Evolutionary conservation across 225 moss, liverwort and hornwort species (phyloP).

Genomic region (Marchantia paleacea): DNA sequence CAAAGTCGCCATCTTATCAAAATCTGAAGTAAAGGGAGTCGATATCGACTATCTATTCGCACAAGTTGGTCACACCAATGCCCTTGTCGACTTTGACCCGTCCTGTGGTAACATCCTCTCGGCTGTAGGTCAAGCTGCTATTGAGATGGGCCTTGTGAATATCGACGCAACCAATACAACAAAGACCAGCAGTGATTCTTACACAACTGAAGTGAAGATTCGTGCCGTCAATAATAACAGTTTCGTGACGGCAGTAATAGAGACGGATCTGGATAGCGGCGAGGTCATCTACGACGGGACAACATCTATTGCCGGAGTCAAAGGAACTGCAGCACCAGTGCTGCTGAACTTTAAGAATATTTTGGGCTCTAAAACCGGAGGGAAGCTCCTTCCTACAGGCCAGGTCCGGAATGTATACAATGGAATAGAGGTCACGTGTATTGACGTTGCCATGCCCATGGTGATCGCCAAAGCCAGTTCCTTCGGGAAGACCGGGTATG

Average conservation of each 20-base stretch:
- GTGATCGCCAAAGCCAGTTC: constrained; percentile 46
- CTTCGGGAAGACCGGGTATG: constrained; percentile 52
- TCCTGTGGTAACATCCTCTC: constrained; percentile 63
- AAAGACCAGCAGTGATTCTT: not conserved
- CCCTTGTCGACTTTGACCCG: constrained; percentile 53
- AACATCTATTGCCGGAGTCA: constrained; percentile 40
- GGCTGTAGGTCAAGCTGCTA: constrained; percentile 54
- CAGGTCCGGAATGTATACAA: constrained; percentile 34
- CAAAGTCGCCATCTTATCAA: constrained; percentile 54
- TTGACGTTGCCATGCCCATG: constrained; percentile 57
- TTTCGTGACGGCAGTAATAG: constrained; percentile 44
- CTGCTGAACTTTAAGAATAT: constrained; percentile 46
- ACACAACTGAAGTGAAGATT: constrained; percentile 36
- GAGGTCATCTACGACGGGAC: constrained; percentile 45
- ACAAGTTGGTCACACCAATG: constrained; percentile 31
- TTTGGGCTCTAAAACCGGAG: constrained; percentile 42
- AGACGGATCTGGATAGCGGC: constrained; percentile 25
- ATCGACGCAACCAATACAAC: not conserved
- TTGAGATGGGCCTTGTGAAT: constrained; percentile 58
- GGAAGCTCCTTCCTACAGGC: constrained; percentile 51
- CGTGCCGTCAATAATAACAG: constrained; percentile 47
- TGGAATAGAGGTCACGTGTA: constrained; percentile 54
- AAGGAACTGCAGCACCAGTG: constrained; percentile 51
- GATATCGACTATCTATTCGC: constrained; percentile 56
- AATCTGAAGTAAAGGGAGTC: constrained; percentile 25